Percentiles rank a stretch among this genome's conserved stretches.
phyloP scores from a whole-genome alignment of 345 rosid species.

The Barbarea vulgaris region DNA sequence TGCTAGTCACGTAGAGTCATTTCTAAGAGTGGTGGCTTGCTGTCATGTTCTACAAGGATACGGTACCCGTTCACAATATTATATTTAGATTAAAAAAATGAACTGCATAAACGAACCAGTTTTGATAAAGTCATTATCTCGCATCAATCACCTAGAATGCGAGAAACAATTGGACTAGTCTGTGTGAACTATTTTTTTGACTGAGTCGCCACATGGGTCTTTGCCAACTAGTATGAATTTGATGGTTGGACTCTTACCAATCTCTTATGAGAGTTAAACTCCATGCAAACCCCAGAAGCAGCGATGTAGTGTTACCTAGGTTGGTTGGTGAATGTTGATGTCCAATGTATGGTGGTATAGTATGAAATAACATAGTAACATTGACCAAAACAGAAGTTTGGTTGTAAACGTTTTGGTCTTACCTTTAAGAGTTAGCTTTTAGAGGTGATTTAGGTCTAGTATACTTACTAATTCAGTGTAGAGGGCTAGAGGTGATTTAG shows the following conservation, averaged over 20 bases:
- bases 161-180: not conserved
- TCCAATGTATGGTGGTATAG: not conserved
- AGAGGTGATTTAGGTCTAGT: not conserved
- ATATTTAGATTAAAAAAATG: not conserved
- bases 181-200: not conserved
- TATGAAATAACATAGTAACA: not conserved
- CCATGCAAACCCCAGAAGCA: not conserved
- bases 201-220: not conserved
- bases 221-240: not conserved
- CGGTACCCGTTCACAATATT: constrained; percentile 50
- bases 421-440: not conserved
- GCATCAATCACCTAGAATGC: not conserved
- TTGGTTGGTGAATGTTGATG: not conserved
- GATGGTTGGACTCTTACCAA: too few species aligned
- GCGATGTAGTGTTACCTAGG: not conserved
- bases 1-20: constrained; percentile 72
- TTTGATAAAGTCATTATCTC: not conserved
- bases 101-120: not conserved
- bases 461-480: not conserved
- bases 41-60: constrained; percentile 94
- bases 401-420: constrained; percentile 4
- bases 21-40: constrained; percentile 86
- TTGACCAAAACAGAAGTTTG: not conserved
- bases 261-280: not conserved
- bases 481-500: not conserved